Percentiles rank a stretch among this genome's conserved stretches.
Evolutionary conservation across 2,329 filamentous ascomycete species (phyloP).

Genomic region (Madurella fahalii): DNA sequence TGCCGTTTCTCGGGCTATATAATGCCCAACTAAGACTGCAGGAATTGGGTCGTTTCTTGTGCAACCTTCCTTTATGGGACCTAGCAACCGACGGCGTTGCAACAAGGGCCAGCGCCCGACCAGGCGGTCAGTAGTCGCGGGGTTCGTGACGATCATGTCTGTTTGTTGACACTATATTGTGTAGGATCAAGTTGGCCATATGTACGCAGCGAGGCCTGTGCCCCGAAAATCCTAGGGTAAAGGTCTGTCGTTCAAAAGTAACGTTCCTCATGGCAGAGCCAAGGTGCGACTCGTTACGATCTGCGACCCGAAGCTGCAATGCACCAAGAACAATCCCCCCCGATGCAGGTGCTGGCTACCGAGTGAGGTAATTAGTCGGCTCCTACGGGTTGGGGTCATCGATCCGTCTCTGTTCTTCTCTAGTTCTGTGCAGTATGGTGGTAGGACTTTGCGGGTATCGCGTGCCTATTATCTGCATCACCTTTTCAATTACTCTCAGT

Average conservation of each 20-base stretch:
- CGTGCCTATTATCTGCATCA: too few species aligned
- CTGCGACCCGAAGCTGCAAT: background rate
- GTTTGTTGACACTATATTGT: background rate
- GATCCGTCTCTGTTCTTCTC: too few species aligned
- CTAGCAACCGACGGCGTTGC: background rate
- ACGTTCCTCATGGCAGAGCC: too few species aligned
- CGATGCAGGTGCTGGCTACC: background rate
- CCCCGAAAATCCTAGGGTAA: too few species aligned
- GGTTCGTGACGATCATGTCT: background rate
- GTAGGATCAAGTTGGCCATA: background rate
- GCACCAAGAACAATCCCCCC: background rate
- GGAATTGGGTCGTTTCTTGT: background rate
- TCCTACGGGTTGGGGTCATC: too few species aligned
- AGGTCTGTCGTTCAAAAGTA: background rate
- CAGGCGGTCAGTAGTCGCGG: background rate
- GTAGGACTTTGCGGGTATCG: too few species aligned
- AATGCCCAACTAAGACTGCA: background rate
- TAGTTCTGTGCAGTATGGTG: too few species aligned
- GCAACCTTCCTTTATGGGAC: background rate
- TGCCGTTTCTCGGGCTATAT: background rate
- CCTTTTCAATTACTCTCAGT: too few species aligned
- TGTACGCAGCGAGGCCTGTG: background rate
- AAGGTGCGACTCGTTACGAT: too few species aligned
- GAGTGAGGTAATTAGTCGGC: too few species aligned
- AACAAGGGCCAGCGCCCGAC: background rate